phyloP scores from a whole-genome alignment of 805 yeast species.

The Tetrapisispora arboricola region DNA sequence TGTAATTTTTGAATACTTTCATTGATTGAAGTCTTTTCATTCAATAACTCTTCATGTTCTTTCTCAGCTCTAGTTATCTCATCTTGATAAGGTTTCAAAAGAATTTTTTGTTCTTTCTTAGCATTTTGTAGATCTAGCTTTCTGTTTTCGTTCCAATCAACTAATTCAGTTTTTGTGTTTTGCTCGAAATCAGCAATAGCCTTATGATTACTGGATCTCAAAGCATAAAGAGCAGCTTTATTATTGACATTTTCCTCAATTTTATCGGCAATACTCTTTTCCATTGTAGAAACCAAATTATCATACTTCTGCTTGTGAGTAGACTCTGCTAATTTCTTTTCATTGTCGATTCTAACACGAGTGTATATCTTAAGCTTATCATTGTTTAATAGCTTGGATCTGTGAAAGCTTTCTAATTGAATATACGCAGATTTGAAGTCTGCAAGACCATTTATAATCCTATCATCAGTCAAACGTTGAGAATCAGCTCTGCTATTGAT shows the following conservation, averaged over 20 bases:
- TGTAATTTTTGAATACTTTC: conserved; percentile 36
- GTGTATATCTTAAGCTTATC: conserved; percentile 31
- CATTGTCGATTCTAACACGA: conserved; percentile 33
- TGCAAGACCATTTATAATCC: conserved; percentile 28
- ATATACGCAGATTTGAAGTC: conserved; percentile 32
- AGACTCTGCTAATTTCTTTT: conserved; percentile 26
- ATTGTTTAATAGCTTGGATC: conserved; percentile 32
- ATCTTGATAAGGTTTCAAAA: conserved; percentile 35
- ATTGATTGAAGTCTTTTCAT: conserved; percentile 29
- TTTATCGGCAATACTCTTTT: conserved; percentile 28
- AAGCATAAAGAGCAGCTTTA: conserved; percentile 27
- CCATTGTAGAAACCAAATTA: conserved; percentile 26
- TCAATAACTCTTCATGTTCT: conserved; percentile 24
- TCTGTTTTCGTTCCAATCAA: conserved; percentile 21
- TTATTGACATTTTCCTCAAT: conserved; percentile 37
- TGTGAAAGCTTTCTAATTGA: conserved; percentile 34
- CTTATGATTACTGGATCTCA: conserved; percentile 23
- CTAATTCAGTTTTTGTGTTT: conserved; percentile 15
- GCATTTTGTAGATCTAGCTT: conserved; percentile 24
- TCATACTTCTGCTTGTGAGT: conserved; percentile 39
- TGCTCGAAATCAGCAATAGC: conserved; percentile 10
- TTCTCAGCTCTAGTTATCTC: conserved; percentile 35
- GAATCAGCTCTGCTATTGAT: conserved; percentile 57
- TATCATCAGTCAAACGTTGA: conserved; percentile 52
- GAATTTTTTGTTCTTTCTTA: conserved; percentile 25